Base-by-base conservation (phyloP, 2,329 filamentous ascomycete genomes). In the Chlorencoelia australis region DNA sequence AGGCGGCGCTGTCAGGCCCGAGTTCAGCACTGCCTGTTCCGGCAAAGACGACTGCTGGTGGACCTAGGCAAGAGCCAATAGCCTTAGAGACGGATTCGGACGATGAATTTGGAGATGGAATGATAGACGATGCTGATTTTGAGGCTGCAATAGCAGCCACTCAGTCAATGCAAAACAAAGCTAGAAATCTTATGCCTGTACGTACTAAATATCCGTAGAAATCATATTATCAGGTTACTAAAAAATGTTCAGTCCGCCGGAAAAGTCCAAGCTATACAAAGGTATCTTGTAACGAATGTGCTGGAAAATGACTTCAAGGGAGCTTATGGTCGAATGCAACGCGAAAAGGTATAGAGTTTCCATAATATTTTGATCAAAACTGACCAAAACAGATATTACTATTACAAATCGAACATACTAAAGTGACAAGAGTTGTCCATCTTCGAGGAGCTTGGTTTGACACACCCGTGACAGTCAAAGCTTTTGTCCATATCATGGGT, bases 381-480 rank as follows among this genome's bases (percentile, higher is more conserved):
- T 49, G 40, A 48, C 20, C 7, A 8, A 14, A n/a, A 19, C 44
- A 93, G 82, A 71, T 93, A 29, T 65, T 98, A 3, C 61, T 83
- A n/a, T 82, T 94, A 17, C 77, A 88, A 59, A 77, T 82, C 34
- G 87, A 95, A 48, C 76, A 71, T 40, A 77, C 72, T 1, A 78
- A 80, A 42, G 59, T 65, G 5, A 68, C 71, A 44, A 81, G 73
- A 49, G 75, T 73, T 1, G 77, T 96, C 19, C 73, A 79, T 35
- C 71, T 98, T 21, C 77, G 89, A 41, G 85, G 84, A 39, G 82
- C 85, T 32, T 98, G 91, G 91, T 72, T 75, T 43, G 82, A 89
- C 31, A 94, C 84, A 5, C 74, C 81, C 19, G 85, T 82, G 25
- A 78, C 74, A 22, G 66, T 73, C 28, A 79, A 82, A 20, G 77